Conservation (phyloP, 331 rosid genomes). For the Stylosanthes scabra region DNA sequence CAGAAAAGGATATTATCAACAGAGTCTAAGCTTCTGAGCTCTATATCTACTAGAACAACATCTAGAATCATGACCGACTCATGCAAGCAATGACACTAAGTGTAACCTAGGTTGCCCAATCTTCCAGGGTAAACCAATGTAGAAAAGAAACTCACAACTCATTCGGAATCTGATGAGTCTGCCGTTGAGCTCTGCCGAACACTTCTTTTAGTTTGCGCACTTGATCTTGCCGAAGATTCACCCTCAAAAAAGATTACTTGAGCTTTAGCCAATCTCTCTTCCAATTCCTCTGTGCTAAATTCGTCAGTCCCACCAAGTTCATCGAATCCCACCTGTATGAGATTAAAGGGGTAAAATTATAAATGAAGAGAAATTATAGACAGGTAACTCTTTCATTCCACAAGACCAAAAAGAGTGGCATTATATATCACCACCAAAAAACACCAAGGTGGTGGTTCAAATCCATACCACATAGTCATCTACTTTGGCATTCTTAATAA, state of each 20-base stretch:
- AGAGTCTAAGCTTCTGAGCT: background rate
- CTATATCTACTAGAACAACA: slow-evolving; percentile 5
- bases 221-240: slow-evolving; percentile 79
- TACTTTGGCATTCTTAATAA: slow-evolving; percentile 92
- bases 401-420: background rate
- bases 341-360: slow-evolving; percentile 6
- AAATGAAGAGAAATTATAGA: background rate
- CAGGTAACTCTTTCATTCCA: background rate
- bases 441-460: background rate
- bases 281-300: slow-evolving; percentile 94
- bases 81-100: slow-evolving; percentile 3
- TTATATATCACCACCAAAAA: background rate
- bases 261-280: slow-evolving; percentile 92
- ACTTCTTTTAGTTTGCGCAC: slow-evolving; percentile 57
- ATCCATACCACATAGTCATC: slow-evolving; percentile 93
- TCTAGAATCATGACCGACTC: slow-evolving; percentile 17
- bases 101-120: slow-evolving; percentile 8
- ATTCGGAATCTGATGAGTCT: slow-evolving; percentile 88
- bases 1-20: slow-evolving; percentile 11
- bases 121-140: background rate
- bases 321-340: slow-evolving; percentile 89
- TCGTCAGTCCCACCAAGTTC: slow-evolving; percentile 95
- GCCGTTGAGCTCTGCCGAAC: slow-evolving; percentile 66
- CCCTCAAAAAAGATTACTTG: slow-evolving; percentile 90
- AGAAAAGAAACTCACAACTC: background rate